A percentile compares a stretch with the other conserved stretches of the same genome.
Conservation (phyloP, 2,329 filamentous ascomycete genomes). For the Colletotrichum costaricense region DNA sequence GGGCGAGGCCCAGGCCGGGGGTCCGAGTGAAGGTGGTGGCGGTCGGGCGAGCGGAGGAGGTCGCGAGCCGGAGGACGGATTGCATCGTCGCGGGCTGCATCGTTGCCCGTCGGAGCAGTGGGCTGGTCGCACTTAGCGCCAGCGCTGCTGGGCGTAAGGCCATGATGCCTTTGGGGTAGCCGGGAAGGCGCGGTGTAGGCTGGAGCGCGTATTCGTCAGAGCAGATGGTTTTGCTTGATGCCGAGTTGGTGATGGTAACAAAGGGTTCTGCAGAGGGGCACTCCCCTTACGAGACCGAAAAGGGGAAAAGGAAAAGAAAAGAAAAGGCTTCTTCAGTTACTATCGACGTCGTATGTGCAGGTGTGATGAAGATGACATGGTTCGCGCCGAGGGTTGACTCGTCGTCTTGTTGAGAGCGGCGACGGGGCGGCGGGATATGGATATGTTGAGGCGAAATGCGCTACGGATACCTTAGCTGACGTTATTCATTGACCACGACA, state of each 20-base stretch:
- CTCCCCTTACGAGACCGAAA: constrained; percentile 6
- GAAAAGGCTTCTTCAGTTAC: constrained; percentile 2
- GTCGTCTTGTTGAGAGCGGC: constrained; percentile 32
- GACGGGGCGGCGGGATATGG: constrained; percentile 22
- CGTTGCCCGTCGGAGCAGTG: constrained; percentile 27
- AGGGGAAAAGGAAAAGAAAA: neutral
- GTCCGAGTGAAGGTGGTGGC: constrained; percentile 3
- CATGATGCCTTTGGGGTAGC: constrained; percentile 26
- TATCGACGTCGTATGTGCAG: constrained; percentile 16
- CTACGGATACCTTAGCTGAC: constrained; percentile 21
- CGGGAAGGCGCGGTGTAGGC: neutral
- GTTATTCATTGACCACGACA: constrained; percentile 28
- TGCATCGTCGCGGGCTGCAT: constrained; percentile 34
- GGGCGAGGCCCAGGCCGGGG: constrained; percentile 37
- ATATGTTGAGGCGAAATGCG: constrained; percentile 35
- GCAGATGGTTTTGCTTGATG: neutral
- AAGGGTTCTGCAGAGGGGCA: neutral
- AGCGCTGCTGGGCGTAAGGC: constrained; percentile 35
- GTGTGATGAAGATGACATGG: constrained; percentile 28
- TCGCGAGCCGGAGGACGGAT: constrained; percentile 29
- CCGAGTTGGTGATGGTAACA: neutral
- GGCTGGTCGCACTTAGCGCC: constrained; percentile 32
- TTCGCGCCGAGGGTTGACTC: constrained; percentile 4
- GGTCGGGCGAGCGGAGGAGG: constrained; percentile 10
- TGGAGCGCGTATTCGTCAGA: constrained; percentile 12